Base-by-base conservation (phyloP, 176 grass and related monocot species). In the Luzula sylvatica region DNA sequence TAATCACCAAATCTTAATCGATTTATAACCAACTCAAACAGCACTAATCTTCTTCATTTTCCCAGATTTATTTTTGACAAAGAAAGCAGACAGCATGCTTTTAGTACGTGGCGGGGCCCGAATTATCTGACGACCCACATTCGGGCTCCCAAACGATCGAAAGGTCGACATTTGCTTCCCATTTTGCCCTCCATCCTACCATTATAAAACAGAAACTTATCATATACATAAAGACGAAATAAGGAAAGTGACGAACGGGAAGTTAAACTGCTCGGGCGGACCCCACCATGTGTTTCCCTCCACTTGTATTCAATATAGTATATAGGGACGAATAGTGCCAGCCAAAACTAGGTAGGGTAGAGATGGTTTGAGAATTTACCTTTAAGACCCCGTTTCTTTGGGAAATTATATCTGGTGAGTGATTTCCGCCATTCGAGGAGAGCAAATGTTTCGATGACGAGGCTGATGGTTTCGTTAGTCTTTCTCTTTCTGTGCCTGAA, bases 51-150 rank as follows among this genome's bases (percentile, higher is more conserved):
- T 90, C 67, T 86, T 90, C 51, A 67, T 50, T 61, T 87, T 98
- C 41, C 35, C 71, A n/a, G 75, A 72, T 73, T 60, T 87, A 75
- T 70, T 65, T 53, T 86, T 90, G 42, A 76, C 75, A 68, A 98
- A 98, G 38, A 98, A 80, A 51, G 82, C 72, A 17, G 86, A 83
- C 35, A 90, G 23, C 86, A 98, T 66, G 51, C 72, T 90, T 49
- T 80, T 90, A 23, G 76, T 87, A 60, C 81, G 68, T 40, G 68
- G 56, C 0, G 81, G 85, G 49, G 78, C 65, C 75, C 72, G 75
- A 46, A 76, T 75, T 38, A 90, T 87, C 72, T 98, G 69, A 32
- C 50, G 78, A 8, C 75, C 70, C 20, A 72, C 77, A 12, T 24
- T 15, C 13, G 92, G 68, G 65, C 82, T 83, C 28, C 77, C 72